phyloP scores from a whole-genome alignment of 768 basidiomycete species.

The Suillus discolor region DNA sequence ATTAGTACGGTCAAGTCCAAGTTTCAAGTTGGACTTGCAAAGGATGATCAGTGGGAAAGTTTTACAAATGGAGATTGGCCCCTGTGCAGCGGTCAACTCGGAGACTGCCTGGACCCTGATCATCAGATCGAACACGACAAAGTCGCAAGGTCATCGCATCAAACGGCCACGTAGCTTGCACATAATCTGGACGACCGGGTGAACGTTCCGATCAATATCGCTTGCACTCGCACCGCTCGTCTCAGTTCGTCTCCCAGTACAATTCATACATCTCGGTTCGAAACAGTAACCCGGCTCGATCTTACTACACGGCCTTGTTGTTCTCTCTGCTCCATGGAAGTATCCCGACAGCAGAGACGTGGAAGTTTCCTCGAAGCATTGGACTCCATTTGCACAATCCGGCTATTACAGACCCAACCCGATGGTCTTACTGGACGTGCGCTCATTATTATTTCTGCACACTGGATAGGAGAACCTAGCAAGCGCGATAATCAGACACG shows the following conservation, averaged over 20 bases:
- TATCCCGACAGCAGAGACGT: neutral
- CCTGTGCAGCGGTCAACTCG: neutral
- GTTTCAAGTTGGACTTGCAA: neutral
- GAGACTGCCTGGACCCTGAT: neutral
- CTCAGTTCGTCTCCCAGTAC: neutral
- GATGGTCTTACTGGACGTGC: neutral
- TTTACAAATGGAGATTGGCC: constrained; percentile 6
- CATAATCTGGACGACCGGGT: neutral
- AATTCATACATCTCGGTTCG: constrained; percentile 1
- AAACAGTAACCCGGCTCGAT: neutral
- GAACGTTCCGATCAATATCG: neutral
- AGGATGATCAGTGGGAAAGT: neutral
- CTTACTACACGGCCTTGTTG: neutral
- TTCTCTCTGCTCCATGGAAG: neutral
- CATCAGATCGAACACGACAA: constrained; percentile 7
- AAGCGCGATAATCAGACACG: neutral
- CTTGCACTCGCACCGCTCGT: neutral
- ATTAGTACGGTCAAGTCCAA: neutral
- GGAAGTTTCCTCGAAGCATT: neutral
- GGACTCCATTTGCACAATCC: neutral
- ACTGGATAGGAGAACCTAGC: neutral
- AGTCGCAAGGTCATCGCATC: constrained; percentile 2
- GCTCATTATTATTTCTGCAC: no score
- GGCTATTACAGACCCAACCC: neutral
- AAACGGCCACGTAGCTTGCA: neutral